phyloP scores from a whole-genome alignment of 768 basidiomycete species.

The Boletus reticulatus region DNA sequence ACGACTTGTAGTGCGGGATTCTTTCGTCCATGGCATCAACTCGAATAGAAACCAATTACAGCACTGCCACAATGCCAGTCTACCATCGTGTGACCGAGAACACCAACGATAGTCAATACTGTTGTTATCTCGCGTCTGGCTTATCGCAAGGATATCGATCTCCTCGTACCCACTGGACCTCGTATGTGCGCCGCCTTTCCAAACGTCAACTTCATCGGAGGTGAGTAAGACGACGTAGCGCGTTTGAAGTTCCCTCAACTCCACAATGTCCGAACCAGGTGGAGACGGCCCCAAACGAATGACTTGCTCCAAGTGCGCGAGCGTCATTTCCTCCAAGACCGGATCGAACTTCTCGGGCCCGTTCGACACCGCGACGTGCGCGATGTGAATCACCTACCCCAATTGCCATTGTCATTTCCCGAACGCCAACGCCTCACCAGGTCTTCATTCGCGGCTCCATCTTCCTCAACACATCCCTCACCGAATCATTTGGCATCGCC shows the following conservation, averaged over 20 bases:
- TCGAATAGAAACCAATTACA: too few species aligned
- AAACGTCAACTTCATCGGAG: conserved; percentile 85
- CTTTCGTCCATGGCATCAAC: too few species aligned
- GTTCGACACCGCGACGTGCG: conserved; percentile 82
- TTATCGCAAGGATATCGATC: conserved; percentile 95
- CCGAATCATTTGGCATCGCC: conserved; percentile 96
- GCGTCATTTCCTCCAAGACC: conserved; percentile 83
- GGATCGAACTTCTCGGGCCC: conserved; percentile 85
- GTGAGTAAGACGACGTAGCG: conserved; percentile 33
- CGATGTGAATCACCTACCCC: conserved; percentile 46
- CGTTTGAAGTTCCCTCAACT: background rate
- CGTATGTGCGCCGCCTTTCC: conserved; percentile 84
- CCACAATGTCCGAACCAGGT: conserved; percentile 42
- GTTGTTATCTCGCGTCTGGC: conserved; percentile 88
- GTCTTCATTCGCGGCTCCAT: conserved; percentile 86
- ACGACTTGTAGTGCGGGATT: too few species aligned
- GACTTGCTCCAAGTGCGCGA: conserved; percentile 96
- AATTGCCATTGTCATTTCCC: too few species aligned
- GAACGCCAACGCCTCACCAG: conserved; percentile 35
- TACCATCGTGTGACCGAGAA: background rate
- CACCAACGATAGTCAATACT: conserved; percentile 66
- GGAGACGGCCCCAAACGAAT: conserved; percentile 95
- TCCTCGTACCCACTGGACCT: conserved; percentile 90
- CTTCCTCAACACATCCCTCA: conserved; percentile 93
- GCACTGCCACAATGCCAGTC: background rate